Evolutionary conservation across 2,329 filamentous ascomycete species (phyloP).

Genomic region (Teratosphaeria gauchensis): DNA sequence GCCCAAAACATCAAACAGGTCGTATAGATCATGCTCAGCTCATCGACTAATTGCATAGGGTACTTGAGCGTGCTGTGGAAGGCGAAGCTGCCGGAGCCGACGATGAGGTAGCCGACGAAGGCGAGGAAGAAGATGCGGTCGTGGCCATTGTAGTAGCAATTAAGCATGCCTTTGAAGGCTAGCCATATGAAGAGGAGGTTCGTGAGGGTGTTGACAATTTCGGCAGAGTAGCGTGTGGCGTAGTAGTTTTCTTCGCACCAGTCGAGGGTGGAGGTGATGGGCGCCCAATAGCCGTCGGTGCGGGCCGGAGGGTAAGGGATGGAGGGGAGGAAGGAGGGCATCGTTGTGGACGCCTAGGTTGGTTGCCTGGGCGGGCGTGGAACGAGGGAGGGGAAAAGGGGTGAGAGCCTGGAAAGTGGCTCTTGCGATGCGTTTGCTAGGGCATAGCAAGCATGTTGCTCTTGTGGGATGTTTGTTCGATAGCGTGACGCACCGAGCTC

Average conservation of each 20-base stretch:
- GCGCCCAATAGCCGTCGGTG: constrained; percentile 45
- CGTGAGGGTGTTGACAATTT: constrained; percentile 71
- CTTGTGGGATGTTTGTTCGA: background rate
- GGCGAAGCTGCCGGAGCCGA: constrained; percentile 52
- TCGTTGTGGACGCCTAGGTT: constrained; percentile 24
- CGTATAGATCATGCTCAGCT: constrained; percentile 64
- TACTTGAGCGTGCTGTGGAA: constrained; percentile 59
- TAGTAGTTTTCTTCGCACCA: constrained; percentile 78
- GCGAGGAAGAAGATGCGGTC: constrained; percentile 64
- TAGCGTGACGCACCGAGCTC: background rate
- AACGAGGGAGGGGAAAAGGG: background rate
- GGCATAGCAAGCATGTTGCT: background rate
- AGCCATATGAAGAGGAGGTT: constrained; percentile 75
- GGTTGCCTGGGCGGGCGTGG: background rate
- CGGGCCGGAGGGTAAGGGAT: constrained; percentile 22
- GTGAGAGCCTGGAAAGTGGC: background rate
- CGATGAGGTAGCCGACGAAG: constrained; percentile 52
- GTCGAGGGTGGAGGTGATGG: constrained; percentile 63
- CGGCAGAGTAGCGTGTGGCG: constrained; percentile 64
- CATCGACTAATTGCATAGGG: constrained; percentile 62
- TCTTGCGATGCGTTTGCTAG: background rate
- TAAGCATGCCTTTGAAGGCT: constrained; percentile 63
- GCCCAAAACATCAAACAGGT: constrained; percentile 62
- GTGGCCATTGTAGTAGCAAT: constrained; percentile 63
- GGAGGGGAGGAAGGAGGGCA: constrained; percentile 20